Evolutionary conservation across 495 filamentous ascomycete species (phyloP).

Genomic region (Bathelium albidoporum): DNA sequence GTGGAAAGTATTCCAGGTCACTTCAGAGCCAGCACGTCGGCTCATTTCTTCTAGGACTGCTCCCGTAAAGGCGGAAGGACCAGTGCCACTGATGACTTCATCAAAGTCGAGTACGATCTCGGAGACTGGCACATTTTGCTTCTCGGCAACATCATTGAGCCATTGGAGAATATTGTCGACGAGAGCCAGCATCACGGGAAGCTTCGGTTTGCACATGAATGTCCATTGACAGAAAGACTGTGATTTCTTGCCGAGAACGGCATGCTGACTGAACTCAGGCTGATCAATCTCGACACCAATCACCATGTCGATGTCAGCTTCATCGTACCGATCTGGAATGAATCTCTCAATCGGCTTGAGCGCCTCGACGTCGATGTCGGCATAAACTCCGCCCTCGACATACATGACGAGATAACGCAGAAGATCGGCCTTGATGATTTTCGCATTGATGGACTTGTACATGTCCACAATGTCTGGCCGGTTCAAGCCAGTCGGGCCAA

Average conservation of each 20-base stretch:
- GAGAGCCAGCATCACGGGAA: slow-evolving; percentile 51
- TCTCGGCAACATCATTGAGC: slow-evolving; percentile 43
- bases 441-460: slow-evolving; percentile 45
- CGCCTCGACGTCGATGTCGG: slow-evolving; percentile 43
- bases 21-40: slow-evolving; percentile 21
- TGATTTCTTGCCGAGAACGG: slow-evolving; percentile 51
- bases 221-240: slow-evolving; percentile 62
- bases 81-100: slow-evolving; percentile 57
- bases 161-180: slow-evolving; percentile 51
- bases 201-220: slow-evolving; percentile 51
- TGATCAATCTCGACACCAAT: slow-evolving; percentile 57
- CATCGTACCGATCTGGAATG: slow-evolving; percentile 35
- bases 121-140: slow-evolving; percentile 42
- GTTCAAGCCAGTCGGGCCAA: slow-evolving; percentile 46
- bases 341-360: slow-evolving; percentile 36
- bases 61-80: slow-evolving; percentile 54
- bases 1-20: slow-evolving; percentile 49
- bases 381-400: slow-evolving; percentile 41
- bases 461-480: slow-evolving; percentile 50
- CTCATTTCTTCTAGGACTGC: slow-evolving; percentile 53
- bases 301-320: slow-evolving; percentile 47
- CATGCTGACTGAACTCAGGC: slow-evolving; percentile 48
- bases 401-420: slow-evolving; percentile 46
- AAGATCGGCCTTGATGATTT: slow-evolving; percentile 47
- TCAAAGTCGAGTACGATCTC: slow-evolving; percentile 54